These are phyloP conservation scores for Leishmania lainsoni DNA, from an alignment of 208 protist species.

Conservation along the genomic window DNA sequence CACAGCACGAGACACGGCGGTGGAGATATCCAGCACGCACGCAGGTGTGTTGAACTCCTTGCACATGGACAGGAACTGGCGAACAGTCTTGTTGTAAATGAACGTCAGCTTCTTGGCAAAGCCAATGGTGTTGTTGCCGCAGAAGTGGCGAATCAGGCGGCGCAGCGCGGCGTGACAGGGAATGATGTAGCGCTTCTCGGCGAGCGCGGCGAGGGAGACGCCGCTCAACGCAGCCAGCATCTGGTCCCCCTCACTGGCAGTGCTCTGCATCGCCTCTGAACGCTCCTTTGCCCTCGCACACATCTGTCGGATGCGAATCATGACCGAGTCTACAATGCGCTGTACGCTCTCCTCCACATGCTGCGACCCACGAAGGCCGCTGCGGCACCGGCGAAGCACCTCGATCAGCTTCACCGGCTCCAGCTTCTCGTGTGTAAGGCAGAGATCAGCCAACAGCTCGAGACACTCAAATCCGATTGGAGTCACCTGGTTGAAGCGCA, in stretches of 20 bases:
- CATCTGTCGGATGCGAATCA: conserved; percentile 50
- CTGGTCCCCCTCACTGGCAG: conserved; percentile 42
- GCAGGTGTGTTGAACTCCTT: conserved; percentile 48
- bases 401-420: conserved; percentile 26
- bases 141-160: conserved; percentile 49
- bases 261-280: conserved; percentile 29
- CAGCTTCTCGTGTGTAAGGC: conserved; percentile 42
- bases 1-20: conserved; percentile 47
- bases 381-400: conserved; percentile 38
- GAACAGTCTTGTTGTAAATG: conserved; percentile 66
- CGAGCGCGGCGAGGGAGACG: conserved; percentile 47
- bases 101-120: conserved; percentile 60
- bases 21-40: conserved; percentile 45
- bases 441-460: conserved; percentile 61
- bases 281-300: conserved; percentile 36
- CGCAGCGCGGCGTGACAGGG: conserved; percentile 42
- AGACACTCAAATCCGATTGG: conserved; percentile 53
- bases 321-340: conserved; percentile 50
- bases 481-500: conserved; percentile 41
- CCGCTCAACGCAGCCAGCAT: conserved; percentile 66
- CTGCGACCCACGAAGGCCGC: conserved; percentile 51
- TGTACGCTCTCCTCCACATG: conserved; percentile 59
- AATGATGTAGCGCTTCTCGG: conserved; percentile 55
- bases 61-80: conserved; percentile 58
- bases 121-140: conserved; percentile 62